These are phyloP conservation scores for Wickerhamomyces silvicola DNA, from an alignment of 805 yeast genomes.

Conservation along the genomic window DNA sequence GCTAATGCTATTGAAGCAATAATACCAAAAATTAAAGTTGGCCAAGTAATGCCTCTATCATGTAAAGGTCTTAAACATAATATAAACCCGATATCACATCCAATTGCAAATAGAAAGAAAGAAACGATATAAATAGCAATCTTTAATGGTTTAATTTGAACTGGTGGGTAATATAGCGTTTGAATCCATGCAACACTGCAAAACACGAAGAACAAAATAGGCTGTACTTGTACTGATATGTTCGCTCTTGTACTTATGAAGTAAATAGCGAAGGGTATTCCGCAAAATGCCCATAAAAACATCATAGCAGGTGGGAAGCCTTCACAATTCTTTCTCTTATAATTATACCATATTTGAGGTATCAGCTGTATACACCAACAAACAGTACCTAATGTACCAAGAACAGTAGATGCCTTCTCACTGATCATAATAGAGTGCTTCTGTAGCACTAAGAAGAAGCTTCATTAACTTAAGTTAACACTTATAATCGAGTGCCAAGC, in stretches of 20 bases:
- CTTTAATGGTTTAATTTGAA: constrained; percentile 29
- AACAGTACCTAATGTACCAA: constrained; percentile 86
- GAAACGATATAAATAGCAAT: constrained; percentile 30
- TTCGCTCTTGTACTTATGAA: constrained; percentile 68
- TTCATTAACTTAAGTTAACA: background rate
- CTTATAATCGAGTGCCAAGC: background rate
- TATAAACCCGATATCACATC: constrained; percentile 62
- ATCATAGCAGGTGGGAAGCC: constrained; percentile 89
- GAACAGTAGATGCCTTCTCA: constrained; percentile 54
- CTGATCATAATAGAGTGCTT: constrained; percentile 13
- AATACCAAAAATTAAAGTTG: constrained; percentile 73
- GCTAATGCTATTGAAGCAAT: constrained; percentile 74
- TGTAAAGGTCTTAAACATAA: constrained; percentile 59
- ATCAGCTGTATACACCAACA: constrained; percentile 89
- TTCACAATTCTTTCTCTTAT: constrained; percentile 66
- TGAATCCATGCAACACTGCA: constrained; percentile 65
- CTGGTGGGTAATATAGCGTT: constrained; percentile 71
- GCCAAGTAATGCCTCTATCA: constrained; percentile 58
- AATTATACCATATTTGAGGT: constrained; percentile 79
- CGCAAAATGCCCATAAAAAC: constrained; percentile 72
- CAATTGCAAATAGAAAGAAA: constrained; percentile 43
- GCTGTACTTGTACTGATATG: constrained; percentile 80
- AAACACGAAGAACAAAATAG: constrained; percentile 72
- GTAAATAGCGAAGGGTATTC: constrained; percentile 81
- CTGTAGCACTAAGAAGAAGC: background rate